Evolutionary conservation across 805 yeast species (phyloP).

Genomic region (Lachancea lanzarotensis): DNA sequence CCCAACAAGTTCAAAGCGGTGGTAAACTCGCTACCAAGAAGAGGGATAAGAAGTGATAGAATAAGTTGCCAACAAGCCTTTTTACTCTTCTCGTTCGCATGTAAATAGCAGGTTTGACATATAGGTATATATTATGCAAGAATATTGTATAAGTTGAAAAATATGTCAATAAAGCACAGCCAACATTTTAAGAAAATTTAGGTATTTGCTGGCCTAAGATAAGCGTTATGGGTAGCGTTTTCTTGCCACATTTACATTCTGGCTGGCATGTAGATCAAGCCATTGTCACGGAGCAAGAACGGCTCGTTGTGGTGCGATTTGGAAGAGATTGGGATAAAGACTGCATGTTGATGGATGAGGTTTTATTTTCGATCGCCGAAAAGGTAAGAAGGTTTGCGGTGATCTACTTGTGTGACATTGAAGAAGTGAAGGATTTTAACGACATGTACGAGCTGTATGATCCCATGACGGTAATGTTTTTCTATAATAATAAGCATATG

Average conservation of each 20-base stretch:
- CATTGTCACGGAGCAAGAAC: conserved; percentile 83
- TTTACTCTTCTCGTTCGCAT: neutral
- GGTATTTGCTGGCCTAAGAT: neutral
- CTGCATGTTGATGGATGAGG: conserved; percentile 88
- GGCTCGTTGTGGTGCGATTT: conserved; percentile 82
- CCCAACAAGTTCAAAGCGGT: conserved; percentile 27
- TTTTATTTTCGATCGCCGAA: conserved; percentile 71
- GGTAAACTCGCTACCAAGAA: conserved; percentile 30
- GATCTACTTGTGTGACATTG: conserved; percentile 81
- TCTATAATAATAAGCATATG: conserved; percentile 89
- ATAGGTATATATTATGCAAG: neutral
- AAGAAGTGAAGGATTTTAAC: conserved; percentile 85
- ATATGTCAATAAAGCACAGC: neutral
- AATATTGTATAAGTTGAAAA: neutral
- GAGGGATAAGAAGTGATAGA: conserved; percentile 21
- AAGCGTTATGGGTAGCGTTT: conserved; percentile 63
- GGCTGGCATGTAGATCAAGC: conserved; percentile 99
- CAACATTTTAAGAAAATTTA: too few relatives aligned
- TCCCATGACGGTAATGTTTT: conserved; percentile 90
- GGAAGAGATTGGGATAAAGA: conserved; percentile 72
- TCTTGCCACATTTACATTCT: conserved; percentile 69
- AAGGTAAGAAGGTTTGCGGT: conserved; percentile 83
- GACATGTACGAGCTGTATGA: conserved; percentile 51
- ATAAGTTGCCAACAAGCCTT: neutral
- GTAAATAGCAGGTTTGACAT: neutral